Evolutionary conservation across 805 yeast species (phyloP), one percentile per base, ranked within the genome.

Genomic region (Metschnikowia matae): DNA sequence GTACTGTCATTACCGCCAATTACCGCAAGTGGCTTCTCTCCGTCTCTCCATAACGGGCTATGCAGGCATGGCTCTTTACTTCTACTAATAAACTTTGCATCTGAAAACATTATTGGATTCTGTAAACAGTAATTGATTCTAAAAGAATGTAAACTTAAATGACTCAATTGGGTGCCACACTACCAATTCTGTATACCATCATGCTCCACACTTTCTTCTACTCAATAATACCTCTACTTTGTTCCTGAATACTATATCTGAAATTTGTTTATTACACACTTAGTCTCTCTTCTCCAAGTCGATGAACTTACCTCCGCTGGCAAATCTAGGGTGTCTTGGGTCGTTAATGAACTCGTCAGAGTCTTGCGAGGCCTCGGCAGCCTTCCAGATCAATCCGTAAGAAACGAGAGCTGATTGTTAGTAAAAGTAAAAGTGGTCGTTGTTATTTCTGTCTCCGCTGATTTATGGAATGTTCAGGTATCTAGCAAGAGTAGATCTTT

Each of bases 271-370:
- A 21, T 23, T 39, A 39, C 8, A 39, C 8, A 39, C 10, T 17
- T 59, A 59, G 38, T 55, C 63, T 52, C 53, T 58, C 58, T 63
- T 63, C 56, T 62, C 66, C 62, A 64, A 63, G 60, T 64, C 68
- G 44, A 64, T 63, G 62, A 64, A 64, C 67, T 74, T 74, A 56
- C 77, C 78, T 60, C 78, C 78, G 54, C 60, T 65, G 60, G 71
- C 75, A 69, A 88, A 87, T 77, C 95, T 85, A 73, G 97, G 97
- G 79, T 89, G 89, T 81, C 96, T 87, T 77, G 97, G 96, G 75
- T 89, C 96, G 72, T 89, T 89, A 74, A 84, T 82, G 79, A 84
- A 89, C 75, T 88, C 95, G 56, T 79, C 80, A 54, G 92, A 78
- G 79, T 83, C 77, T 71, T 82, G 76, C 62, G 88, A 79, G 55